Base-by-base conservation (phyloP, 306 rosid genomes). In the Acacia confusa region DNA sequence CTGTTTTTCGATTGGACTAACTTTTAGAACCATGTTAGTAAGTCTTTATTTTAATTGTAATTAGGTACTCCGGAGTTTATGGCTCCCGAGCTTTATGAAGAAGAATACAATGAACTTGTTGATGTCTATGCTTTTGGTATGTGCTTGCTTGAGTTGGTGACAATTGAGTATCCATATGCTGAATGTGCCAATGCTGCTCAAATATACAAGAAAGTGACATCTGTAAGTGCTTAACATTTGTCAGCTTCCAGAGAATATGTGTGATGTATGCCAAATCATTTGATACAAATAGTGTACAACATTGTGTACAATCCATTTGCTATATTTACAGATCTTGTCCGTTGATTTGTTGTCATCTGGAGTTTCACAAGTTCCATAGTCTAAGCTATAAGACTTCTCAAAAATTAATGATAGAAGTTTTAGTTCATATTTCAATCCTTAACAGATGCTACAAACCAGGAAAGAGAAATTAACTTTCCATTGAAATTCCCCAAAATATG, bases 171-270 rank as follows among this genome's bases (percentile, higher is more conserved):
- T 66, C 99, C 99, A 6, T 96, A 96, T 78, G 78, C 79, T 40
- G 99, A 96, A 90, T 96, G 99, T 85, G 36, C 89, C 80, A 96
- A 92, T 89, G 98, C 99, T 78, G 99, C 99, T 88, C 99, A 96
- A 90, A 96, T 96, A 78, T 96, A 78, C 89, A 96, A 96, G 94
- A 96, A 96, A 94, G 99, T 96, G 87, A 91, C 94, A 81, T 90
- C 97, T 64, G 98, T 96, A 88, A 93, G 89, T 79, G 60, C 82
- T 88, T 81, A 41, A 30, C 22, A 78, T 76, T 9, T 47, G 25
- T 58, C 40, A 57, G 36, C 58, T 72, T 82, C 66, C 8, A 5
- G 36, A 57, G 78, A 17, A 47, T 65, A 6, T 20, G 50, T 41
- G 55, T 40, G 77, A 38, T 74, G 47, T 55, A 75, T 79, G 34